phyloP scores from a whole-genome alignment of 345 rosid species.

The Eucalyptus curtisii region DNA sequence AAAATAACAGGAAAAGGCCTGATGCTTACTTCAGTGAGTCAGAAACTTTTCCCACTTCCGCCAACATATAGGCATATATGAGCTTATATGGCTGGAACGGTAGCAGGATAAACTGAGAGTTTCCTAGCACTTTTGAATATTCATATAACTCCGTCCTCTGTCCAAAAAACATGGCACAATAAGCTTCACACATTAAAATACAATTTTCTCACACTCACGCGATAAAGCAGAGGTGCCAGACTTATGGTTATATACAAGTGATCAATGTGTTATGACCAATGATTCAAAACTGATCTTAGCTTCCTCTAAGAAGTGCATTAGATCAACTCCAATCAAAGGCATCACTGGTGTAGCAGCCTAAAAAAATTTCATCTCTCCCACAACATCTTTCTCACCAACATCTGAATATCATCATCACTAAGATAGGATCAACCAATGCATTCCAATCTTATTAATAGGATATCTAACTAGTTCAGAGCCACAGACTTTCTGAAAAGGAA shows the following conservation, averaged over 20 bases:
- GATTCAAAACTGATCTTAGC: not conserved
- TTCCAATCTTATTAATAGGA: not conserved
- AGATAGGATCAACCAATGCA: not conserved
- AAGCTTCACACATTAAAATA: not conserved
- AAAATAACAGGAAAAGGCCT: not conserved
- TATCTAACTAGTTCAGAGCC: not conserved
- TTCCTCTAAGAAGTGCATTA: not conserved
- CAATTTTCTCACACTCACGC: not conserved
- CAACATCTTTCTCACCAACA: not conserved
- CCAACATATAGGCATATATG: conserved; percentile 94
- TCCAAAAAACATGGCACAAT: conserved; percentile 12
- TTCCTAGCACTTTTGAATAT: conserved; percentile 90
- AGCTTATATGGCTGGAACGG: conserved; percentile 97
- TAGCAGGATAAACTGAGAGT: conserved; percentile 77
- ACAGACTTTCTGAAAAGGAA: not conserved
- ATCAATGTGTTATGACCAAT: not conserved
- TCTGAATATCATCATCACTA: not conserved
- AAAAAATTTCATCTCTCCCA: not conserved
- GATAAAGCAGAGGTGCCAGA: not conserved
- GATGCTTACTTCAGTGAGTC: conserved; percentile 76
- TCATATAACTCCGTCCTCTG: conserved; percentile 99
- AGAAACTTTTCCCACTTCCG: conserved; percentile 93
- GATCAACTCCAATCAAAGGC: not conserved
- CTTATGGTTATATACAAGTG: not conserved
- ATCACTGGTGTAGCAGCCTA: not conserved